A percentile compares a stretch with the other conserved stretches of the same genome.
phyloP scores from a whole-genome alignment of 2,329 filamentous ascomycete genomes.

The Microdochium trichocladiopsis region DNA sequence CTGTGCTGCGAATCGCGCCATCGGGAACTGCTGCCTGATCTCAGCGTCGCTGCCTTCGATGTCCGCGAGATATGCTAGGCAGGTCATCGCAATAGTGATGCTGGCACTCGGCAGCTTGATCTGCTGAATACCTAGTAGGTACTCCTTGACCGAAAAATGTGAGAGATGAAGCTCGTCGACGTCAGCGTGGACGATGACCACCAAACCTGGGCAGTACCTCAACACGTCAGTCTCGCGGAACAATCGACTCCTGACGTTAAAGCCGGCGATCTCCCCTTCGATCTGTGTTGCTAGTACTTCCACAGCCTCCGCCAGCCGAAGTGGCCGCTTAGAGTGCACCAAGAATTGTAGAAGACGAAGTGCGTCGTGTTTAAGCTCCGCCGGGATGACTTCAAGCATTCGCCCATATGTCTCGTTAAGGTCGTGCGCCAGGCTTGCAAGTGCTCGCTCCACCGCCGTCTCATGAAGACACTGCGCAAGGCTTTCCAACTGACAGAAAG shows the following conservation, averaged over 20 bases:
- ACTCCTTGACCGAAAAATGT: constrained; percentile 17
- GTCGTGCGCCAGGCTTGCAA: constrained; percentile 8
- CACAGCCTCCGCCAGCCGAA: constrained; percentile 8
- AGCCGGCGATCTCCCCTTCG: constrained; percentile 4
- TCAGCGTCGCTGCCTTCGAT: constrained; percentile 3
- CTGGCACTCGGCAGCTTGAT: constrained; percentile 4
- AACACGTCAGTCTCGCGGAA: constrained; percentile 1
- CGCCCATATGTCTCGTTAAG: constrained; percentile 14
- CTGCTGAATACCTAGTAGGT: constrained; percentile 5
- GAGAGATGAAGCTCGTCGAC: constrained; percentile 12
- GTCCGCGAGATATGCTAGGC: constrained; percentile 11
- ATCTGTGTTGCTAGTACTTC: constrained; percentile 13
- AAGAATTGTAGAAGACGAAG: constrained; percentile 15
- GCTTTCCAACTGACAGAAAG: constrained; percentile 18
- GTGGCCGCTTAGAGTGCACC: constrained; percentile 6
- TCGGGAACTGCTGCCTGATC: constrained; percentile 7
- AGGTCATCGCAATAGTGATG: constrained; percentile 10
- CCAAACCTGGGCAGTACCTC: constrained; percentile 9
- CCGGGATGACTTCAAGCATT: constrained; percentile 10
- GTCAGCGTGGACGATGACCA: constrained; percentile 3
- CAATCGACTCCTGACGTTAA: constrained; percentile 5
- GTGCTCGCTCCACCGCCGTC: constrained; percentile 6
- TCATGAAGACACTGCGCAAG: constrained; percentile 7
- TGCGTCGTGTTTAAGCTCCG: constrained; percentile 4
- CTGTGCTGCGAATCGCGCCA: constrained; percentile 11